Evolutionary conservation across 345 rosid genomes (phyloP), one percentile per base, ranked within the genome.

Genomic region (Salix suchowensis): DNA sequence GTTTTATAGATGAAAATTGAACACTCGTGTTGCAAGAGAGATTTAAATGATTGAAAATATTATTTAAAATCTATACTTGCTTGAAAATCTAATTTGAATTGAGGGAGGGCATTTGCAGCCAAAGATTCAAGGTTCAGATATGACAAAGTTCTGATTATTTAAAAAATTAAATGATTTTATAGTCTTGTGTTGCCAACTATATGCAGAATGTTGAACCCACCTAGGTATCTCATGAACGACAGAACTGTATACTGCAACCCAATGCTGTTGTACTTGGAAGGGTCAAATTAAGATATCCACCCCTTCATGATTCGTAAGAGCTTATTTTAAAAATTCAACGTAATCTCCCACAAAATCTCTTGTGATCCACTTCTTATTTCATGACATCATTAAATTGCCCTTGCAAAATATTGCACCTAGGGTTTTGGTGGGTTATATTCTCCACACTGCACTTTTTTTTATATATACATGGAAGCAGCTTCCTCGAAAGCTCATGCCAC

Each of bases 311-410:
- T 76, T 19, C 39, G 4, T 1, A 54, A 67, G 67, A 39, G 16
- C 60, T 76, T 70, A 69, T 73, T 73, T 42, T n/a, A 69, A 58
- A 11, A 36, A 36, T 44, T n/a, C 28, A 52, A 36, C 26, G 44
- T 13, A 70, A 80, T 78, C 75, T 62, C 67, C 61, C 65, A 23
- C 64, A 28, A 62, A 58, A 46, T 77, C 82, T 80, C 37, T 42
- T 44, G 14, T 42, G 32, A 18, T 23, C 69, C 61, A 46, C 68
- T 74, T 23, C 7, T n/a, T 58, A 40, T 28, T 78, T 67, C 70
- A 16, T 62, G 58, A 24, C 77, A 48, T 54, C 65, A 70, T 71
- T 48, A 52, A 54, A 68, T 18, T 50, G 15, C 2, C 34, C 14
- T 23, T 36, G 42, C 28, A 40, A 40, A 34, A 40, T 40, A 26